These are phyloP conservation scores for Paraphoma sp. DNA, from an alignment of 2,329 filamentous ascomycete species.

Conservation along the genomic window DNA sequence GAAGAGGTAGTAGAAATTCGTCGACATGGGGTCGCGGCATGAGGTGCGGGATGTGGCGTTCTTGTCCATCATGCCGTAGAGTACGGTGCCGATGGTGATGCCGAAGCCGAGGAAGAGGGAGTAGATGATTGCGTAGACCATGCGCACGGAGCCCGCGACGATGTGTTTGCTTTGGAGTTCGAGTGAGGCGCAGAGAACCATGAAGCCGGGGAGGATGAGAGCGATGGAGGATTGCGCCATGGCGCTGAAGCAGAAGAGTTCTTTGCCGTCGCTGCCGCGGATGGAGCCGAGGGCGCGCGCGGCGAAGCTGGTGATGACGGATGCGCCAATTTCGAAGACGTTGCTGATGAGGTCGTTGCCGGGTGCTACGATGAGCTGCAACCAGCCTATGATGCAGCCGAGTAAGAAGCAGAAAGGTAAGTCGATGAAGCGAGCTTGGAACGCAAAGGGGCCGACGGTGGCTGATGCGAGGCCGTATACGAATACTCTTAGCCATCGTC, in stretches of 20 bases:
- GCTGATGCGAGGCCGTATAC: conserved; percentile 79
- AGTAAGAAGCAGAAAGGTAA: conserved; percentile 78
- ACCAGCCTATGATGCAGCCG: conserved; percentile 73
- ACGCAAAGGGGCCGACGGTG: conserved; percentile 80
- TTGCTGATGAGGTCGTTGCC: conserved; percentile 72
- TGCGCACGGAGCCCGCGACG: conserved; percentile 58
- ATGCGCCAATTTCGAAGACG: conserved; percentile 58
- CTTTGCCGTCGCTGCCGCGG: conserved; percentile 38
- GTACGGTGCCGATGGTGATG: conserved; percentile 58
- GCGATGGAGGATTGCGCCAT: conserved; percentile 59
- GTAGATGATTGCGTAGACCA: conserved; percentile 60
- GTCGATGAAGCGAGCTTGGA: conserved; percentile 77
- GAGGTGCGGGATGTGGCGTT: conserved; percentile 54
- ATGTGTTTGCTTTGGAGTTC: conserved; percentile 58
- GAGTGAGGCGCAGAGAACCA: conserved; percentile 57
- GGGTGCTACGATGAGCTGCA: conserved; percentile 78
- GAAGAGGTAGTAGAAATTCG: conserved; percentile 70
- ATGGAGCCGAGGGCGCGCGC: conserved; percentile 59
- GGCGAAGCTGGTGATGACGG: conserved; percentile 58
- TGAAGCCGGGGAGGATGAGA: conserved; percentile 59
- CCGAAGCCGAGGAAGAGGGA: conserved; percentile 60
- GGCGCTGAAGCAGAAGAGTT: conserved; percentile 59
- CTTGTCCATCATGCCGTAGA: conserved; percentile 57
- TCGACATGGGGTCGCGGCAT: conserved; percentile 56
- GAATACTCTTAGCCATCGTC: conserved; percentile 59